Percentiles rank a stretch among this genome's conserved stretches.
phyloP scores from a whole-genome alignment of 1,284 basidiomycete genomes.

The Cryptococcus neoformans region DNA sequence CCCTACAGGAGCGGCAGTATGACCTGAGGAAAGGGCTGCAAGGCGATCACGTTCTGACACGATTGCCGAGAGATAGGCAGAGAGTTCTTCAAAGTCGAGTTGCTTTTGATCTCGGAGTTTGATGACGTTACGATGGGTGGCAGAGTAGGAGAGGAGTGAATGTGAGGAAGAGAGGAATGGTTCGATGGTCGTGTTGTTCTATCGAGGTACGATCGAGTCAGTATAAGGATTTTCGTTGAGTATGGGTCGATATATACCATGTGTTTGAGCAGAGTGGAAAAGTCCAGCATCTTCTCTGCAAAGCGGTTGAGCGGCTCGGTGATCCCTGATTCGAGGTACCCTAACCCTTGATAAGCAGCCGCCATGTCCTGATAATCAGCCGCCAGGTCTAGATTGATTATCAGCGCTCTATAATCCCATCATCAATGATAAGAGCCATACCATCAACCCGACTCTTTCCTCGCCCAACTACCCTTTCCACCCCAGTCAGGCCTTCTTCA shows the following conservation, averaged over 20 bases:
- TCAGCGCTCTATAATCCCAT: not conserved
- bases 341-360: constrained; percentile 90
- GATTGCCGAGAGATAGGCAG: constrained; percentile 87
- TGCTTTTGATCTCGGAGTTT: constrained; percentile 98
- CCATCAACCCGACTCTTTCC: constrained; percentile 76
- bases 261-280: constrained; percentile 79
- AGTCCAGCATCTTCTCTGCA: constrained; percentile 90
- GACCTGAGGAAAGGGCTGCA: constrained; percentile 68
- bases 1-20: constrained; percentile 56
- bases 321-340: constrained; percentile 96
- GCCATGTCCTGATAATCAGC: constrained; percentile 97
- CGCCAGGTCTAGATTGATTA: constrained; percentile 66
- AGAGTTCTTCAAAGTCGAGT: constrained; percentile 96
- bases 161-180: constrained; percentile 86
- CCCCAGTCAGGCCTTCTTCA: constrained; percentile 78
- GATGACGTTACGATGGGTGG: constrained; percentile 84
- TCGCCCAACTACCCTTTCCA: constrained; percentile 76
- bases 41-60: constrained; percentile 89
- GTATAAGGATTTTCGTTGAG: not conserved
- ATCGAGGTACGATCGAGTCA: not conserved
- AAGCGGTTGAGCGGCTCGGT: constrained; percentile 95
- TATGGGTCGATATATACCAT: constrained; percentile 55
- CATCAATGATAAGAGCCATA: constrained; percentile 55
- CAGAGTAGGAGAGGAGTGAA: constrained; percentile 81
- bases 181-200: constrained; percentile 82